phyloP scores from a whole-genome alignment of 2,329 filamentous ascomycete genomes.

The Fusarium denticulatum region DNA sequence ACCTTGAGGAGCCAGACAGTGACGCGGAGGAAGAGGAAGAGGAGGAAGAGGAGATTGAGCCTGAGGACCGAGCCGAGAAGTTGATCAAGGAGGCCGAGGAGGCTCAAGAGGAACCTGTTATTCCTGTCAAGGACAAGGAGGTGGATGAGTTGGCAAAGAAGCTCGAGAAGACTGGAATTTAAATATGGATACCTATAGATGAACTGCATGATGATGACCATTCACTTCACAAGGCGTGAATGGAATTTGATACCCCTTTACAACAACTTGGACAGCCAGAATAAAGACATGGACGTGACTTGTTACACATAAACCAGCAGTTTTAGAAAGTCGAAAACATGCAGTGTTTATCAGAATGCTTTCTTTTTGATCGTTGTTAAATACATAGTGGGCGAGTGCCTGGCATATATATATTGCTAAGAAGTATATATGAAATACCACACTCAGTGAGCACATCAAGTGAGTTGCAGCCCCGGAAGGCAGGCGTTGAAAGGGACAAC shows the following conservation, averaged over 20 bases:
- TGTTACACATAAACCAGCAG: too few relatives aligned
- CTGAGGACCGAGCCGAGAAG: slow-evolving; percentile 75
- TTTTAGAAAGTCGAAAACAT: background rate
- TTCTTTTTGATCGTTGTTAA: background rate
- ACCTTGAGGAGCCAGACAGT: slow-evolving; percentile 81
- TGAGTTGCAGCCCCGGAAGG: background rate
- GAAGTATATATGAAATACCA: background rate
- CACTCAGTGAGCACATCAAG: background rate
- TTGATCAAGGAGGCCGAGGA: slow-evolving; percentile 74
- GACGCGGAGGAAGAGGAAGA: slow-evolving; percentile 76
- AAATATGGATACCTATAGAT: slow-evolving; percentile 41
- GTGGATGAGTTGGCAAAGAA: slow-evolving; percentile 83
- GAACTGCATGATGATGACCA: slow-evolving; percentile 42
- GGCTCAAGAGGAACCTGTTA: slow-evolving; percentile 78
- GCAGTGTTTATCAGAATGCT: background rate
- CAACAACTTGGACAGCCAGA: background rate
- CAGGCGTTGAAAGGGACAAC: slow-evolving; percentile 15
- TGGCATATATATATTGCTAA: background rate
- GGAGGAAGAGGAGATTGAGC: slow-evolving; percentile 70
- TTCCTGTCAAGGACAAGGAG: slow-evolving; percentile 75
- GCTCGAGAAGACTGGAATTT: slow-evolving; percentile 76
- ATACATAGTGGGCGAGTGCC: background rate
- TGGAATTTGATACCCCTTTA: slow-evolving; percentile 47
- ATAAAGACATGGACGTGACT: background rate
- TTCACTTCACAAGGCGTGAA: slow-evolving; percentile 38